Evolutionary conservation across 345 rosid species (phyloP).

Genomic region (Dipteronia dyeriana): DNA sequence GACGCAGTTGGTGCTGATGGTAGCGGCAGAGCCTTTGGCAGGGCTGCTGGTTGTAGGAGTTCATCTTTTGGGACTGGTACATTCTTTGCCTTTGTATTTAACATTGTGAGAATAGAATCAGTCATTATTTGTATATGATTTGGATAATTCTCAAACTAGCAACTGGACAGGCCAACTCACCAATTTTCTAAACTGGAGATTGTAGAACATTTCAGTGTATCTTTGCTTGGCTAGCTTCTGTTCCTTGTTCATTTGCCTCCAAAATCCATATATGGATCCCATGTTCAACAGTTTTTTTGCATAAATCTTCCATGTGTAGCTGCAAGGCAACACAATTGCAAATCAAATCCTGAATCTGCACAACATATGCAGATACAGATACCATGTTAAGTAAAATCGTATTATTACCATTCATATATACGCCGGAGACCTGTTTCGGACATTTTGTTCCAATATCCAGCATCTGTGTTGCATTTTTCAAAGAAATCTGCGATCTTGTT

Average conservation of each 20-base stretch:
- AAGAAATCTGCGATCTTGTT: slow-evolving; percentile 77
- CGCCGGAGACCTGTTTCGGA: slow-evolving; percentile 69
- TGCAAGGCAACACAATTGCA: slow-evolving; percentile 29
- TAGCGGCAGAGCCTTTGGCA: background rate
- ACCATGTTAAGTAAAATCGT: background rate
- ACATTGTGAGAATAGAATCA: slow-evolving; percentile 15
- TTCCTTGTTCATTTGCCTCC: slow-evolving; percentile 78
- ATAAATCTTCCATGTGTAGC: slow-evolving; percentile 93
- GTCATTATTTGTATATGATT: background rate
- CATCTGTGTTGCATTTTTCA: slow-evolving; percentile 57
- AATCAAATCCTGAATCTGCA: background rate
- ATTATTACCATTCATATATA: slow-evolving; percentile 71
- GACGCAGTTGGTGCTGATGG: slow-evolving; percentile 26
- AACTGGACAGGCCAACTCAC: slow-evolving; percentile 37
- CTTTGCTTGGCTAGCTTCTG: slow-evolving; percentile 74
- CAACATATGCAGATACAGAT: background rate
- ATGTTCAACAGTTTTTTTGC: slow-evolving; percentile 69
- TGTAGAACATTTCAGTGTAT: slow-evolving; percentile 68
- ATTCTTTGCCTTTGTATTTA: slow-evolving; percentile 47
- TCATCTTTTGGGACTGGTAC: slow-evolving; percentile 53
- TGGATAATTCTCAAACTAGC: background rate
- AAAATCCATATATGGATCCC: slow-evolving; percentile 80
- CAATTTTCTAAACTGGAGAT: slow-evolving; percentile 68
- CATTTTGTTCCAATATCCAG: slow-evolving; percentile 57
- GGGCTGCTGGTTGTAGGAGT: slow-evolving; percentile 23